Percentiles rank a stretch among this genome's conserved stretches.
Conservation (phyloP, 768 basidiomycete genomes). For the Amanita pseudoporphyria region DNA sequence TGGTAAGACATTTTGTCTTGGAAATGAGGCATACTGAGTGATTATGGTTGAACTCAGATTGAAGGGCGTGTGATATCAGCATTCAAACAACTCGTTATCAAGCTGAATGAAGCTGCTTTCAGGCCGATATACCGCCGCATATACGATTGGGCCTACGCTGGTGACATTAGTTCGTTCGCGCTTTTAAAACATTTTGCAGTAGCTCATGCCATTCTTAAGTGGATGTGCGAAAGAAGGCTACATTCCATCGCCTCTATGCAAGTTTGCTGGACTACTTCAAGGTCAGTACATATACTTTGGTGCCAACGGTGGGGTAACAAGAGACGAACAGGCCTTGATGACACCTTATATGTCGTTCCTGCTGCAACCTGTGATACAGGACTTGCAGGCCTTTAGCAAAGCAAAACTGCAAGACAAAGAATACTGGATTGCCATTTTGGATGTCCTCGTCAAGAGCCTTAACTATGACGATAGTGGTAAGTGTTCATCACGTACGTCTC, state of each 20-base stretch:
- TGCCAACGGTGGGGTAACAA: background rate
- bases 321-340: slow-evolving; percentile 56
- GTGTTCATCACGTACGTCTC: slow-evolving; percentile 13
- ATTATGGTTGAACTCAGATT: slow-evolving; percentile 26
- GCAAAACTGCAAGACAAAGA: slow-evolving; percentile 23
- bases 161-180: slow-evolving; percentile 32
- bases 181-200: background rate
- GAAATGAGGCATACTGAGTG: background rate
- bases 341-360: slow-evolving; percentile 84
- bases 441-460: slow-evolving; percentile 60
- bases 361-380: slow-evolving; percentile 53
- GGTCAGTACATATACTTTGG: slow-evolving; percentile 28
- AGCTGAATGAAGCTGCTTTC: slow-evolving; percentile 89
- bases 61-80: slow-evolving; percentile 49
- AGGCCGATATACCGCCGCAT: slow-evolving; percentile 83
- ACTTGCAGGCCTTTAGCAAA: slow-evolving; percentile 41
- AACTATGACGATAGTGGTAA: slow-evolving; percentile 72
- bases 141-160: slow-evolving; percentile 90
- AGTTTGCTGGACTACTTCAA: slow-evolving; percentile 83
- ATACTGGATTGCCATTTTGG: slow-evolving; percentile 58
- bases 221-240: slow-evolving; percentile 36
- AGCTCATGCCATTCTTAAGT: background rate
- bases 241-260: slow-evolving; percentile 68
- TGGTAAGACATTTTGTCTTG: slow-evolving; percentile 17
- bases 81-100: slow-evolving; percentile 84